phyloP scores from a whole-genome alignment of 352 stramenopile genomes.

The Globisporangium perplexum region DNA sequence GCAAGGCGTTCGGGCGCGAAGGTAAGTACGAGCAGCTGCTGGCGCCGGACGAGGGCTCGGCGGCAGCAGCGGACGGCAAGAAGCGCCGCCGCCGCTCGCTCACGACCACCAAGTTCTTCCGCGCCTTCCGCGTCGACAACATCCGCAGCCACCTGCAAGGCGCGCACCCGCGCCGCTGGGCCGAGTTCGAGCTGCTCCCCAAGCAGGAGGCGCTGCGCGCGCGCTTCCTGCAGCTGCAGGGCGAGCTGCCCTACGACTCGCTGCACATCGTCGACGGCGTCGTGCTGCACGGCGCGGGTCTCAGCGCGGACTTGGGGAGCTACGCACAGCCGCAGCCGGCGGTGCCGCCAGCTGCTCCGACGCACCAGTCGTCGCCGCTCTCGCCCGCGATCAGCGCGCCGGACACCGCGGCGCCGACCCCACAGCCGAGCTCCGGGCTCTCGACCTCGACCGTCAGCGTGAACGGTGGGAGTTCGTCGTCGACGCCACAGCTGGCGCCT shows the following conservation, averaged over 20 bases:
- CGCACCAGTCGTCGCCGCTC: background rate
- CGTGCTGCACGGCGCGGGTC: slow-evolving; percentile 42
- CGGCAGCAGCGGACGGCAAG: slow-evolving; percentile 37
- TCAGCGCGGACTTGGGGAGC: slow-evolving; percentile 43
- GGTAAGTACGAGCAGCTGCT: slow-evolving; percentile 69
- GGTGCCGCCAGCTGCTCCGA: slow-evolving; percentile 24
- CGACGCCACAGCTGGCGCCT: background rate
- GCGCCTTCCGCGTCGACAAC: slow-evolving; percentile 80
- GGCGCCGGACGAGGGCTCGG: slow-evolving; percentile 26
- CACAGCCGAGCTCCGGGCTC: background rate
- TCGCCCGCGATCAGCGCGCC: background rate
- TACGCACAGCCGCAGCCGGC: slow-evolving; percentile 47
- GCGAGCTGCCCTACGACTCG: slow-evolving; percentile 60
- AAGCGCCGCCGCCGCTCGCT: slow-evolving; percentile 70
- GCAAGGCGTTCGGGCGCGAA: slow-evolving; percentile 78
- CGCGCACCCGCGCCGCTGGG: slow-evolving; percentile 67
- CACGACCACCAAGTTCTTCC: slow-evolving; percentile 87
- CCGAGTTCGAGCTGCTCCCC: slow-evolving; percentile 72
- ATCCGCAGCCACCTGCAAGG: slow-evolving; percentile 82
- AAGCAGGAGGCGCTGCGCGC: slow-evolving; percentile 61
- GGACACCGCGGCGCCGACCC: background rate
- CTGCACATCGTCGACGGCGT: slow-evolving; percentile 70
- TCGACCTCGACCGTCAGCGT: too few species aligned
- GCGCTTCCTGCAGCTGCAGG: slow-evolving; percentile 57
- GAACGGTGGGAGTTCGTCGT: background rate